Base-by-base conservation (phyloP, 495 filamentous ascomycete genomes). In the Chaetomidium leptoderma region DNA sequence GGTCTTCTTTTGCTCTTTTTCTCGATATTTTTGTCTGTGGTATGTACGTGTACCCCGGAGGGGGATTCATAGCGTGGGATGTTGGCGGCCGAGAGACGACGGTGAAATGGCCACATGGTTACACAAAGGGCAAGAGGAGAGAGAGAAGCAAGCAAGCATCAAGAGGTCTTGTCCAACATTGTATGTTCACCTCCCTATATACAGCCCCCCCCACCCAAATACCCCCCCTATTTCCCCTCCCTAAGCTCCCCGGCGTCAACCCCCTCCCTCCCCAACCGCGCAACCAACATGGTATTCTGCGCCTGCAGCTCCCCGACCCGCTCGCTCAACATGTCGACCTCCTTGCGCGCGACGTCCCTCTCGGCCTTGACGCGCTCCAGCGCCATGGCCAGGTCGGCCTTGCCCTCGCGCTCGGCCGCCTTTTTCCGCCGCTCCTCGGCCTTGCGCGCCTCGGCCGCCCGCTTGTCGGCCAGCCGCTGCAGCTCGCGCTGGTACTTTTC, bases 401-500 rank as follows among this genome's bases (percentile, higher is more conserved):
- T 78, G 43, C 83, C 73, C 63, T 88, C 83, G 4, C 80, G 76
- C 59, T 83, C 80, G 35, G 76, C 65, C 37, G 63, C 68, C 57
- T 85, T 85, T 19, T 77, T 66, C 36, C 76, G 72, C 7, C 73
- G 70, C 61, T 83, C 86, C 59, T 84, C 81, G 16, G 79, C 83
- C 53, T 83, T 86, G 58, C 80, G 79, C 52, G 80, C 76, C 53
- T 86, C 78, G 53, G 77, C 81, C 44, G 70, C 72, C 58, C 83
- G 80, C 69, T 85, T 86, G 44, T 73, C 71, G 59, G 87, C 83
- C 11, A 90, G 74, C 64, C 84, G 86, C 58, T 73, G 72, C 4
- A 88, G 58, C 62, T 90, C 84, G 5, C 75, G 76, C 63, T 78
- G 70, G 66, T 84, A 85, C 57, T 81, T 86, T 59, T 89, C 83